Evolutionary conservation across 1,284 basidiomycete genomes (phyloP).

Genomic region (Coniferiporia weirii): DNA sequence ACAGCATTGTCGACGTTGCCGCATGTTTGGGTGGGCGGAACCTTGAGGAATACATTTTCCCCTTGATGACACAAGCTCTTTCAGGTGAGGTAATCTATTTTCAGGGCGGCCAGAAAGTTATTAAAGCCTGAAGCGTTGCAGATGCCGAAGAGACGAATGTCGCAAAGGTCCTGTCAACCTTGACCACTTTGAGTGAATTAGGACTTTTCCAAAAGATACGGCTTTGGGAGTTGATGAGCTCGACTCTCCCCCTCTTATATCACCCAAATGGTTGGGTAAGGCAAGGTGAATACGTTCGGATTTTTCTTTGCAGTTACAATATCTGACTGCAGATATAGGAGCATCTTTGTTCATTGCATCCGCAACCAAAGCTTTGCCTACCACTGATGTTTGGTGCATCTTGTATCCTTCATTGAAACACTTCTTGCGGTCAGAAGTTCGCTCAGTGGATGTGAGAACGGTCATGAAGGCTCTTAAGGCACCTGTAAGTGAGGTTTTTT

Average conservation of each 20-base stretch:
- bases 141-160: constrained; percentile 95
- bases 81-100: constrained; percentile 54
- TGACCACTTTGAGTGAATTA: constrained; percentile 83
- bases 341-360: constrained; percentile 84
- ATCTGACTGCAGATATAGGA: constrained; percentile 39
- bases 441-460: constrained; percentile 66
- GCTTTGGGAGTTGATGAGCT: constrained; percentile 92
- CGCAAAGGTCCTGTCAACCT: constrained; percentile 77
- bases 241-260: constrained; percentile 83
- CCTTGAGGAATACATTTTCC: constrained; percentile 86
- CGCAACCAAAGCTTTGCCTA: constrained; percentile 71
- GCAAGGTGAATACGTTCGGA: constrained; percentile 53
- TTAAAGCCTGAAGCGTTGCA: constrained; percentile 28
- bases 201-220: constrained; percentile 86
- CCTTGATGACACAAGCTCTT: constrained; percentile 88
- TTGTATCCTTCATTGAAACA: constrained; percentile 88
- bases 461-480: constrained; percentile 72
- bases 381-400: constrained; percentile 94
- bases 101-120: background rate
- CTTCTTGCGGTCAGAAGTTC: constrained; percentile 83
- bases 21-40: constrained; percentile 86
- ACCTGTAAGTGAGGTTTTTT: constrained; percentile 50
- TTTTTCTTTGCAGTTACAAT: background rate
- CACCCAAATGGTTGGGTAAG: constrained; percentile 98
- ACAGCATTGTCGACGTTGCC: constrained; percentile 92